A percentile compares a stretch with the other conserved stretches of the same genome.
These are phyloP conservation scores for Oryza officinalis DNA, from an alignment of 176 grass and related monocot genomes.

Conservation along the genomic window DNA sequence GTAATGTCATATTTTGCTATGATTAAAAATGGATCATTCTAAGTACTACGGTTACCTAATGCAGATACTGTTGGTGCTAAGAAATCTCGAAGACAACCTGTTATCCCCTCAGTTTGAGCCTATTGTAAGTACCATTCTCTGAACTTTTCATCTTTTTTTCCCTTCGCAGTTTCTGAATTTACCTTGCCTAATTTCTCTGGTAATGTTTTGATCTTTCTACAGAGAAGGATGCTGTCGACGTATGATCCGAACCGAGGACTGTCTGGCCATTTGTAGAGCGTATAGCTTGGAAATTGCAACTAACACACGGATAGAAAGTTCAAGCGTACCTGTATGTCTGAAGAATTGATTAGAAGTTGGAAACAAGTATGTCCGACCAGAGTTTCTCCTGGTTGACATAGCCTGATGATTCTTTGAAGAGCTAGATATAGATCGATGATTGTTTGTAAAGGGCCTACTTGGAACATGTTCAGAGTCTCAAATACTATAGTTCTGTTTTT, in stretches of 20 bases:
- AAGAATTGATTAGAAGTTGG: constrained; percentile 9
- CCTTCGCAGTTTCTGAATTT: not conserved
- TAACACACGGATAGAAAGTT: constrained; percentile 1
- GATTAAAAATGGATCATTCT: not conserved
- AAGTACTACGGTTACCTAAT: not conserved
- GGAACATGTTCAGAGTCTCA: not conserved
- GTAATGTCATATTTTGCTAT: not conserved
- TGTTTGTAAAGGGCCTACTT: not conserved
- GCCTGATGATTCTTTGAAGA: not conserved
- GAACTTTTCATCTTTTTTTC: not conserved
- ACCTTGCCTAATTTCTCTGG: not conserved
- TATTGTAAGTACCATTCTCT: constrained; percentile 51
- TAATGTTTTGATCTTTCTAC: constrained; percentile 13
- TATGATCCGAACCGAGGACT: constrained; percentile 59
- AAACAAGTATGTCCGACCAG: not conserved
- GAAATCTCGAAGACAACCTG: constrained; percentile 68
- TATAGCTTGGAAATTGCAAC: not conserved
- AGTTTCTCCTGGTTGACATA: constrained; percentile 1
- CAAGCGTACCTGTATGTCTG: not conserved
- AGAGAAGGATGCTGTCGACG: constrained; percentile 62
- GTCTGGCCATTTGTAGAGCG: constrained; percentile 39
- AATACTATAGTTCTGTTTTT: not conserved
- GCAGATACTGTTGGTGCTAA: constrained; percentile 72
- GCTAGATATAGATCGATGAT: not conserved
- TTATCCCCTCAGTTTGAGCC: constrained; percentile 51